A percentile compares a stretch with the other conserved stretches of the same genome.
These are phyloP conservation scores for Septoria petroselini DNA, from an alignment of 2,329 filamentous ascomycete genomes.

Conservation along the genomic window DNA sequence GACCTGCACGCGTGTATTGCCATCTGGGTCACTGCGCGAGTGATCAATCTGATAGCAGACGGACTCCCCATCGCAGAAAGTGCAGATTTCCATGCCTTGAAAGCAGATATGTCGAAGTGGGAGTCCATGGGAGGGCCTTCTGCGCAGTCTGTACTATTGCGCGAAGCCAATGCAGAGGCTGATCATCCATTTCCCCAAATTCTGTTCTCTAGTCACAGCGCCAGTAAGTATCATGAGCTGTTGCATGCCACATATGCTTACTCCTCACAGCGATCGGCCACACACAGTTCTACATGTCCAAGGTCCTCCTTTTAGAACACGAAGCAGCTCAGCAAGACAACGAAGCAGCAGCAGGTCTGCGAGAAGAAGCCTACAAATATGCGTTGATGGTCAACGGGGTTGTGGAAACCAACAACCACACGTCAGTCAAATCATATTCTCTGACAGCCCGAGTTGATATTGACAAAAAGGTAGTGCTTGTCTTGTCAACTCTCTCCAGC, in stretches of 20 bases:
- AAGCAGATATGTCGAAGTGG: conserved; percentile 16
- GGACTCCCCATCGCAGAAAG: conserved; percentile 9
- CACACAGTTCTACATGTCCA: conserved; percentile 17
- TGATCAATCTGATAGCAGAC: conserved; percentile 14
- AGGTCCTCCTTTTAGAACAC: conserved; percentile 16
- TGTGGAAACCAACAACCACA: conserved; percentile 20
- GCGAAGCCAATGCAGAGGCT: conserved; percentile 14
- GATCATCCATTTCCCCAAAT: conserved; percentile 18
- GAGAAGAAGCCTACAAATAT: conserved; percentile 14
- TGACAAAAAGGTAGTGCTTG: conserved; percentile 9
- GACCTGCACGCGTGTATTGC: conserved; percentile 19
- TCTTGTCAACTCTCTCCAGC: conserved; percentile 19
- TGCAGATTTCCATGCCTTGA: conserved; percentile 9
- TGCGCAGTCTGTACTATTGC: conserved; percentile 12
- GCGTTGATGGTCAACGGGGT: conserved; percentile 14
- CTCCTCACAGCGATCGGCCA: conserved; percentile 10
- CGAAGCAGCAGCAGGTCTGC: conserved; percentile 4
- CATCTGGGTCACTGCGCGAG: conserved; percentile 19
- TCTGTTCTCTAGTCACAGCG: conserved; percentile 20
- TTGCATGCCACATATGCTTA: not conserved
- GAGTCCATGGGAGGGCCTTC: conserved; percentile 14
- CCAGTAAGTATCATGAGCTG: conserved; percentile 3
- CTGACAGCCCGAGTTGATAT: not conserved
- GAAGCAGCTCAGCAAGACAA: conserved; percentile 8
- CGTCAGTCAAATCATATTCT: conserved; percentile 7